Evolutionary conservation across 352 stramenopile genomes (phyloP).

Genomic region (Phytophthora hybrid): DNA sequence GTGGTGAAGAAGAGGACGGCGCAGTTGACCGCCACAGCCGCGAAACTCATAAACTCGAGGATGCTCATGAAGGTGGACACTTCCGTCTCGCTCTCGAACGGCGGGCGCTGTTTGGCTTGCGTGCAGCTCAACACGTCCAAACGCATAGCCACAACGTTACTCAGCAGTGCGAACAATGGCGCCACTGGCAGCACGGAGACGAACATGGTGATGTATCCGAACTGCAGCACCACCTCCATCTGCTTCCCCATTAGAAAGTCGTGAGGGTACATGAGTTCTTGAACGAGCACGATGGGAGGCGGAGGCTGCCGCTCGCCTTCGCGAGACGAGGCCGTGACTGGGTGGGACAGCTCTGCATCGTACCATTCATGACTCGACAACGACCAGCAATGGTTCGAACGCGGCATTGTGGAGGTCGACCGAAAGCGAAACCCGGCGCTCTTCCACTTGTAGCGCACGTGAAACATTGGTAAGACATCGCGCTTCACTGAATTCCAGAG

Average conservation of each 20-base stretch:
- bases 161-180: conserved; percentile 87
- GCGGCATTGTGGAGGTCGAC: conserved; percentile 18
- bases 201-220: conserved; percentile 96
- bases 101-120: conserved; percentile 73
- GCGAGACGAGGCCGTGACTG: conserved; percentile 3
- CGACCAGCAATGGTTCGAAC: conserved; percentile 24
- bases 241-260: conserved; percentile 83
- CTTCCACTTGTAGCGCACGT: conserved; percentile 57
- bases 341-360: conserved; percentile 41
- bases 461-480: conserved; percentile 60
- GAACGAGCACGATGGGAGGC: conserved; percentile 61
- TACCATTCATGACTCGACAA: conserved; percentile 66
- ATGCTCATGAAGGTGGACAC: conserved; percentile 93
- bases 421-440: conserved; percentile 49
- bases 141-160: conserved; percentile 90
- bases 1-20: conserved; percentile 79
- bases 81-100: conserved; percentile 84
- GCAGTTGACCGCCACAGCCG: conserved; percentile 80
- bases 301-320: conserved; percentile 20
- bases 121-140: conserved; percentile 86
- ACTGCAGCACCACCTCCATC: conserved; percentile 87
- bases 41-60: conserved; percentile 93
- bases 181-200: conserved; percentile 91
- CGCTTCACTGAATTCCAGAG: conserved; percentile 70
- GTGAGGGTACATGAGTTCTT: conserved; percentile 77